Evolutionary conservation across 2,329 filamentous ascomycete species (phyloP).

Genomic region (Phoma sp.): DNA sequence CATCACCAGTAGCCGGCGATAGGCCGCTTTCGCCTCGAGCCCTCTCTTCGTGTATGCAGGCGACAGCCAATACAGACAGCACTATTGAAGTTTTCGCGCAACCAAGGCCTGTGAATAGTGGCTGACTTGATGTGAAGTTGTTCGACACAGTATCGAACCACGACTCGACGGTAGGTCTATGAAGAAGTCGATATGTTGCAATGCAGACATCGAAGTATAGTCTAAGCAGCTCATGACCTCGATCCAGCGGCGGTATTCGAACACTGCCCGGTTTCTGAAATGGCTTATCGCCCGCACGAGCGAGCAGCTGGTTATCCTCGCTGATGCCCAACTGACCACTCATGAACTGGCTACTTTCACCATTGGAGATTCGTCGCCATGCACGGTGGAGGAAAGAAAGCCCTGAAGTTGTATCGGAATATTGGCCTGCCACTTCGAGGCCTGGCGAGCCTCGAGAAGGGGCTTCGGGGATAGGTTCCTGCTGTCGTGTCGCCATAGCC

Average conservation of each 20-base stretch:
- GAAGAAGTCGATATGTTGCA: constrained; percentile 65
- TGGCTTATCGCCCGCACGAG: constrained; percentile 61
- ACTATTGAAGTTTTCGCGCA: constrained; percentile 53
- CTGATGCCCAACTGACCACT: constrained; percentile 17
- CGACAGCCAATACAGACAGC: constrained; percentile 53
- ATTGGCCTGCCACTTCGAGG: constrained; percentile 62
- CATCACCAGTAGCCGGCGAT: constrained; percentile 33
- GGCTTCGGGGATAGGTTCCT: constrained; percentile 11
- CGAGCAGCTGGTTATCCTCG: constrained; percentile 55
- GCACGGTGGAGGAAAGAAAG: constrained; percentile 69
- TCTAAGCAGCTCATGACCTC: constrained; percentile 49
- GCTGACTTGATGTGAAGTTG: constrained; percentile 24
- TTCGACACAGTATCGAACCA: constrained; percentile 49
- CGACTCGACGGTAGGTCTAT: constrained; percentile 59
- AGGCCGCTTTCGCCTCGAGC: constrained; percentile 33
- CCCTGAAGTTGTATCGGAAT: constrained; percentile 62
- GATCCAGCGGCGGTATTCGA: constrained; percentile 21
- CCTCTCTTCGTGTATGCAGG: constrained; percentile 56
- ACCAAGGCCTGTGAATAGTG: constrained; percentile 52
- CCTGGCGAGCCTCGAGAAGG: constrained; percentile 53
- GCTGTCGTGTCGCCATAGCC: constrained; percentile 4
- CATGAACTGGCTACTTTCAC: constrained; percentile 55
- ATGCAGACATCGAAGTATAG: constrained; percentile 67
- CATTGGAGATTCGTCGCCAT: constrained; percentile 69
- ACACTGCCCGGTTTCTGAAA: constrained; percentile 50